Evolutionary conservation across 73 alveolate species (phyloP).

Genomic region (Symbiodinium natans): DNA sequence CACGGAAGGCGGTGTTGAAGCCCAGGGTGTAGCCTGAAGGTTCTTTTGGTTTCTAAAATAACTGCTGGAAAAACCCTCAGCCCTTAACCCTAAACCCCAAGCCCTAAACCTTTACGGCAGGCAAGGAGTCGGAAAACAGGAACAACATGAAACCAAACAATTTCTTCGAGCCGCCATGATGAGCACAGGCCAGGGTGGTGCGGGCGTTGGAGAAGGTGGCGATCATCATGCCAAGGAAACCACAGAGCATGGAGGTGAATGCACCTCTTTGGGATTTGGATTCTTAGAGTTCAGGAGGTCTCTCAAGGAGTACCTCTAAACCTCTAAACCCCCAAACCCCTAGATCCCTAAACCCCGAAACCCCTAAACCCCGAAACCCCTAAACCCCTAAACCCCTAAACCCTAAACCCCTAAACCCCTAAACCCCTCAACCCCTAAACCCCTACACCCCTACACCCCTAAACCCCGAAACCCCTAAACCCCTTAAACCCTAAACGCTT

Average conservation of each 20-base stretch:
- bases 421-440: no score
- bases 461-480: no score
- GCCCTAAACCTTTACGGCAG: no score
- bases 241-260: conserved; percentile 89
- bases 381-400: neutral
- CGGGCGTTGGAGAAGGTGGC: conserved; percentile 86
- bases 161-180: conserved; percentile 3
- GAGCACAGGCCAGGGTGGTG: conserved; percentile 81
- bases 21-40: conserved; percentile 7
- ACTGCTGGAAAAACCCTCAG: no score
- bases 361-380: neutral
- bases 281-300: neutral
- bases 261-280: conserved; percentile 31
- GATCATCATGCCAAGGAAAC: conserved; percentile 83
- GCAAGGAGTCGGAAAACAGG: no score
- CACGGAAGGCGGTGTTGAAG: conserved; percentile 84
- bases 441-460: no score
- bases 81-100: no score
- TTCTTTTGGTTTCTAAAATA: no score
- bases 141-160: no score
- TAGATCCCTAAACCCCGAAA: neutral
- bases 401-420: neutral
- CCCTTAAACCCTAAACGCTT: no score
- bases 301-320: neutral
- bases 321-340: neutral